phyloP scores from a whole-genome alignment of 2,329 filamentous ascomycete species.

The Mollisia scopiformis region DNA sequence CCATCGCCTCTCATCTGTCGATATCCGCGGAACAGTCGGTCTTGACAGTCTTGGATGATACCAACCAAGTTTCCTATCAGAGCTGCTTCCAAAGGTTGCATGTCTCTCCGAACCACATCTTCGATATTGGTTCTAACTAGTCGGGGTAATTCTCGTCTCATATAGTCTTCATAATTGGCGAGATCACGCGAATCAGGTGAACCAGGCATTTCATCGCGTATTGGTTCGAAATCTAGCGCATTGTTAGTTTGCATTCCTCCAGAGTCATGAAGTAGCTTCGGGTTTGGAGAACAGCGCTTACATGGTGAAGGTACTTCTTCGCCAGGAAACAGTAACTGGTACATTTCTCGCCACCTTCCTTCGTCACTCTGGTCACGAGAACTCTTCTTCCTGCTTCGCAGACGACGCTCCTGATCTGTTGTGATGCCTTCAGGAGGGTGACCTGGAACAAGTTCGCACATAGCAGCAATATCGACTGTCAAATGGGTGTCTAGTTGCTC shows the following conservation, averaged over 20 bases:
- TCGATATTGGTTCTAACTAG: conserved; percentile 3
- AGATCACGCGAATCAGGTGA: conserved; percentile 18
- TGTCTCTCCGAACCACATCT: conserved; percentile 6
- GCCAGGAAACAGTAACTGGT: conserved; percentile 22
- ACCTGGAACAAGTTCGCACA: conserved; percentile 11
- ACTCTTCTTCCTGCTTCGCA: conserved; percentile 22
- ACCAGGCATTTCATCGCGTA: conserved; percentile 8
- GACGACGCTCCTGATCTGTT: conserved; percentile 13
- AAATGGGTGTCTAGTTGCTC: conserved; percentile 20
- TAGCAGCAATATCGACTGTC: conserved; percentile 8
- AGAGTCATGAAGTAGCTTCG: background rate
- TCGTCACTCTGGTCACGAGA: conserved; percentile 18
- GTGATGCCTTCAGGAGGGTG: conserved; percentile 16
- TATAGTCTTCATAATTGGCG: conserved; percentile 20
- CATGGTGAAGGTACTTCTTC: conserved; percentile 23
- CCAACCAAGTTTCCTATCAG: conserved; percentile 1
- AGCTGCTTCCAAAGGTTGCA: conserved; percentile 6
- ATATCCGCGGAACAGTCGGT: background rate
- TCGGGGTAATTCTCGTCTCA: conserved; percentile 19
- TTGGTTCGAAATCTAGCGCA: conserved; percentile 25
- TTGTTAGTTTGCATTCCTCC: background rate
- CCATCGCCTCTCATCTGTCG: background rate
- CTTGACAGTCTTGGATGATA: conserved; percentile 8
- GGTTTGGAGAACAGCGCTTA: conserved; percentile 9
- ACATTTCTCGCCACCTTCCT: conserved; percentile 26